Evolutionary conservation across 2,329 filamentous ascomycete genomes (phyloP).

Genomic region (Harringtonia aguacate): DNA sequence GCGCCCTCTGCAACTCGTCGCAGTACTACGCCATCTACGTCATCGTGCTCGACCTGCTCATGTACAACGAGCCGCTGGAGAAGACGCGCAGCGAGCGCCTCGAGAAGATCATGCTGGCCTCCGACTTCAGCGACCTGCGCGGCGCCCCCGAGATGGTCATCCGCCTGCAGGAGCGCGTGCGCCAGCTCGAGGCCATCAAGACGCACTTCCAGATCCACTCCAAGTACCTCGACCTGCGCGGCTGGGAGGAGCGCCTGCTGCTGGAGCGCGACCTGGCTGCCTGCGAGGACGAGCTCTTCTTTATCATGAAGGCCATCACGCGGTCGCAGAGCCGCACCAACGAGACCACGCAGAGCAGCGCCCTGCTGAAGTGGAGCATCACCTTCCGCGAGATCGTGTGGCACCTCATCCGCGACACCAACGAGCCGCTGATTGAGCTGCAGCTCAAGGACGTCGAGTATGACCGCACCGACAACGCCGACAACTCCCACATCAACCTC

Average conservation of each 20-base stretch:
- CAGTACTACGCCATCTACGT: constrained; percentile 99
- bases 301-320: constrained; percentile 99
- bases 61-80: constrained; percentile 93
- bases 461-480: constrained; percentile 90
- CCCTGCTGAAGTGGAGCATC: constrained; percentile 83
- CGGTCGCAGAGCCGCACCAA: constrained; percentile 85
- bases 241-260: constrained; percentile 83
- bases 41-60: constrained; percentile 87
- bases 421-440: constrained; percentile 83
- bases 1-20: constrained; percentile 91
- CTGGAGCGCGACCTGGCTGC: constrained; percentile 80
- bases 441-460: constrained; percentile 87
- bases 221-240: constrained; percentile 73
- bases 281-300: constrained; percentile 96
- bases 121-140: constrained; percentile 93
- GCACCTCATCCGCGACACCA: constrained; percentile 83
- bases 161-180: constrained; percentile 81
- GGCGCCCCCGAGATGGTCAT: constrained; percentile 90
- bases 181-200: constrained; percentile 93
- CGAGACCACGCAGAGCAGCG: constrained; percentile 62
- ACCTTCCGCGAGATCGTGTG: constrained; percentile 93
- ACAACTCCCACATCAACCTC: constrained; percentile 90
- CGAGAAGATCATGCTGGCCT: constrained; percentile 98
- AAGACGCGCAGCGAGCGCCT: constrained; percentile 93
- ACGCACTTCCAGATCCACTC: constrained; percentile 90